phyloP scores from a whole-genome alignment of 345 rosid species.

The Citrus glauca region DNA sequence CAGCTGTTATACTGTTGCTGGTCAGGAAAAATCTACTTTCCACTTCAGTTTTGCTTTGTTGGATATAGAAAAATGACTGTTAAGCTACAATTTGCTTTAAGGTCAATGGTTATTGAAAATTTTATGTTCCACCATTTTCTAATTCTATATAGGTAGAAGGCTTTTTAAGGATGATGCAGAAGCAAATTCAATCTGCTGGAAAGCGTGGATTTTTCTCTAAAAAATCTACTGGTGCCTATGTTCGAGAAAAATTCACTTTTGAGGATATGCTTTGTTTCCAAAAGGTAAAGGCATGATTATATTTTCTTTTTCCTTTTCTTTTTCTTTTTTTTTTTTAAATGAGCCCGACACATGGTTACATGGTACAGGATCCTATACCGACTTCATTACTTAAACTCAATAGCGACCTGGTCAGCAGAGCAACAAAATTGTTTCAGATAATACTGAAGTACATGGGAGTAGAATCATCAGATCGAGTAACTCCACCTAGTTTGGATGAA shows the following conservation, averaged over 20 bases:
- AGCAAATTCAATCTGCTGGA: slow-evolving; percentile 85
- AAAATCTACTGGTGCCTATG: slow-evolving; percentile 64
- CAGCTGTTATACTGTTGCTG: not conserved
- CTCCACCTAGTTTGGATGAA: slow-evolving; percentile 76
- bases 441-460: slow-evolving; percentile 90
- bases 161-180: slow-evolving; percentile 88
- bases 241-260: slow-evolving; percentile 79
- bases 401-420: slow-evolving; percentile 76
- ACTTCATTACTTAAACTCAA: slow-evolving; percentile 87
- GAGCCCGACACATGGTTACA: not conserved
- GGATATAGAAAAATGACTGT: not conserved
- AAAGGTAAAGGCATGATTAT: slow-evolving; percentile 44
- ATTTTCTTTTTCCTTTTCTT: not conserved
- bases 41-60: not conserved
- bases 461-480: slow-evolving; percentile 78
- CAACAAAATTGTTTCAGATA: slow-evolving; percentile 77
- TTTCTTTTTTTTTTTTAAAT: not conserved
- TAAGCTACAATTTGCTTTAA: not conserved
- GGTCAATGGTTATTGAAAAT: not conserved
- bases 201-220: slow-evolving; percentile 89
- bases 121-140: slow-evolving; percentile 1
- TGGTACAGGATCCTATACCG: slow-evolving; percentile 85
- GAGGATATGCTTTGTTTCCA: slow-evolving; percentile 98
- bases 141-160: slow-evolving; percentile 66
- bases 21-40: not conserved